Base-by-base conservation (phyloP, 2,329 filamentous ascomycete genomes). In the Penicillium sp. region DNA sequence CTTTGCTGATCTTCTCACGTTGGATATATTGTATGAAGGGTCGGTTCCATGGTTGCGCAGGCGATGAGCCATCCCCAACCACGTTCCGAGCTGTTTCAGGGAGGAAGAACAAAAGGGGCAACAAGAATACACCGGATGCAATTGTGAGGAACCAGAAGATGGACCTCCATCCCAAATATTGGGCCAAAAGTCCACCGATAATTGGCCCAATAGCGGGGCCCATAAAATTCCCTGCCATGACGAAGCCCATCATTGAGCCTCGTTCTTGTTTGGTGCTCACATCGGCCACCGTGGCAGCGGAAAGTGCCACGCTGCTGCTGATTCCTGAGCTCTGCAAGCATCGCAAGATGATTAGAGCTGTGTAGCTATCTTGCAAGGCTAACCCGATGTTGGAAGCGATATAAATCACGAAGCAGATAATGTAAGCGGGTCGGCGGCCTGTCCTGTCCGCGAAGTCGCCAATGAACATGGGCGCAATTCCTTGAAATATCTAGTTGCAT, bases 141-240 rank as follows among this genome's bases (percentile, higher is more conserved):
- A 82, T 79, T 18, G 76, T 67, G 9, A 83, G 68, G 54, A 81
- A 80, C 79, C 79, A 82, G 59, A 83, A 83, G n/a, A 82, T 77
- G 3, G 72, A 71, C 34, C 76, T 67, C 79, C 80, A 83, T 1
- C 79, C 80, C 0, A 82, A 61, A 39, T 72, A 71, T 46, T 78
- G 74, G 0, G 76, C 69, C 0, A 83, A 57, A 0, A 75, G 68
- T 18, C 81, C 81, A 5, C 80, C 80, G 39, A 83, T 76, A 0
- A 80, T 72, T 1, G 81, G 80, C 0, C 76, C 79, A 31, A 82
- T 56, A 2, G 77, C 75, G 6, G 77, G 76, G 0, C 74, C 77
- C 36, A 79, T 63, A 18, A 67, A 55, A 5, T 32, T 24, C 4
- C 60, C 61, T 2, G 61, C 50, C 21, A 57, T 52, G 10, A 60